Conservation (phyloP, 2,329 filamentous ascomycete genomes). For the Geoglossum cookeanum region DNA sequence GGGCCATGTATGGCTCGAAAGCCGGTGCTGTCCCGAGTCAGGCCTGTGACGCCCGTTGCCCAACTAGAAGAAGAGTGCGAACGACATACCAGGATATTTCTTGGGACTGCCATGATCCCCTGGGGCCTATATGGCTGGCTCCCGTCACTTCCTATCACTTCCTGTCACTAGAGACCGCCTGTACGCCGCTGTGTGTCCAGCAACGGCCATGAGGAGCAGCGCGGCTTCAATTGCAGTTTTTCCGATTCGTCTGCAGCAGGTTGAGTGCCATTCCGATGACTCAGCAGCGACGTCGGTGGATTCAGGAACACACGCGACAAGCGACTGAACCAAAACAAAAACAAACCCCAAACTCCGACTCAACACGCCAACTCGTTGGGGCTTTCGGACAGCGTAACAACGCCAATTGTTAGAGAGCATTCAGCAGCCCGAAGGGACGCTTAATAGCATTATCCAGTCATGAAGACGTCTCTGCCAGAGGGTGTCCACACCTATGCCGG, state of each 20-base stretch:
- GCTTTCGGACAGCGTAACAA: not conserved
- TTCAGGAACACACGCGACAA: not conserved
- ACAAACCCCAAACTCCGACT: not conserved
- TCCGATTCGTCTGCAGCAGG: not conserved
- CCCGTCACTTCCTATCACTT: too few species aligned
- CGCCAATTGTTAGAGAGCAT: not conserved
- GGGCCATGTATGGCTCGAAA: not conserved
- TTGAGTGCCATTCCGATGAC: not conserved
- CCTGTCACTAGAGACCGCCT: not conserved
- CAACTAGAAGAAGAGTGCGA: too few species aligned
- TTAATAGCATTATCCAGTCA: not conserved
- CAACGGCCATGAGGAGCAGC: not conserved
- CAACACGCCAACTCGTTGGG: not conserved
- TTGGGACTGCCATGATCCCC: not conserved
- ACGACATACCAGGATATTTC: not conserved
- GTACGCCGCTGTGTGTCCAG: not conserved
- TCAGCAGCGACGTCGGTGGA: not conserved
- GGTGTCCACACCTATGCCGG: slow-evolving; percentile 47
- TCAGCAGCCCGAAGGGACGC: not conserved
- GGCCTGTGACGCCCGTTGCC: not conserved
- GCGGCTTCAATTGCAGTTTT: slow-evolving; percentile 1
- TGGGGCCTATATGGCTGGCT: too few species aligned
- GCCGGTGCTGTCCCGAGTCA: not conserved
- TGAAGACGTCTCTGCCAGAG: slow-evolving; percentile 13
- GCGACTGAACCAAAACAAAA: slow-evolving; percentile 1